phyloP scores from a whole-genome alignment of 1,139 yeast species.

The Yamadazyma diospyri region DNA sequence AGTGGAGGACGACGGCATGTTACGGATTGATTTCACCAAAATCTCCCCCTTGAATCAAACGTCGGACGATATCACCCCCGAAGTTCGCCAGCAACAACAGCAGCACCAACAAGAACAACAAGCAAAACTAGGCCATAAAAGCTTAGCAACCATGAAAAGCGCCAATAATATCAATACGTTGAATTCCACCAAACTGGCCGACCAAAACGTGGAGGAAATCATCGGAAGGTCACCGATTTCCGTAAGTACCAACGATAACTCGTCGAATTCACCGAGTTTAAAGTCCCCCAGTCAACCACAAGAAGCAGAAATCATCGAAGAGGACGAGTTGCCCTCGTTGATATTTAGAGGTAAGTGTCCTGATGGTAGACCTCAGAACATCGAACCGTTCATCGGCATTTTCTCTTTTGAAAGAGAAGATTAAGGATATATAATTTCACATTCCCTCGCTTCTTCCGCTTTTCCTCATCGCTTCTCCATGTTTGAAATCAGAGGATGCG shows the following conservation, averaged over 20 bases:
- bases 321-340: constrained; percentile 42
- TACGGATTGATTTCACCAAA: constrained; percentile 53
- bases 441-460: too few relatives aligned
- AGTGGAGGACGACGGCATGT: constrained; percentile 45
- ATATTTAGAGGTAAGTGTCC: constrained; percentile 53
- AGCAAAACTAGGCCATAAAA: background rate
- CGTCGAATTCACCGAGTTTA: constrained; percentile 15
- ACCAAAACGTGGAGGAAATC: constrained; percentile 8
- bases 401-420: constrained; percentile 50
- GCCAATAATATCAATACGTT: background rate
- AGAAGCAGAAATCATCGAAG: constrained; percentile 15
- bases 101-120: constrained; percentile 5
- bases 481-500: too few relatives aligned
- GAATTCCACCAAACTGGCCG: too few relatives aligned
- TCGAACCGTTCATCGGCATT: constrained; percentile 56
- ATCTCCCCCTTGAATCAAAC: constrained; percentile 28
- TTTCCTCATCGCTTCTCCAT: too few relatives aligned
- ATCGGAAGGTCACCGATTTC: constrained; percentile 15
- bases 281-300: constrained; percentile 14
- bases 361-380: constrained; percentile 50
- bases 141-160: background rate
- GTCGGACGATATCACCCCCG: constrained; percentile 11
- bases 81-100: constrained; percentile 4
- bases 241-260: constrained; percentile 14
- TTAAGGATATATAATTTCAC: constrained; percentile 6